Percentiles rank a stretch among this genome's conserved stretches.
Conservation (phyloP, 768 basidiomycete genomes). For the Tricholoma saponaceum region DNA sequence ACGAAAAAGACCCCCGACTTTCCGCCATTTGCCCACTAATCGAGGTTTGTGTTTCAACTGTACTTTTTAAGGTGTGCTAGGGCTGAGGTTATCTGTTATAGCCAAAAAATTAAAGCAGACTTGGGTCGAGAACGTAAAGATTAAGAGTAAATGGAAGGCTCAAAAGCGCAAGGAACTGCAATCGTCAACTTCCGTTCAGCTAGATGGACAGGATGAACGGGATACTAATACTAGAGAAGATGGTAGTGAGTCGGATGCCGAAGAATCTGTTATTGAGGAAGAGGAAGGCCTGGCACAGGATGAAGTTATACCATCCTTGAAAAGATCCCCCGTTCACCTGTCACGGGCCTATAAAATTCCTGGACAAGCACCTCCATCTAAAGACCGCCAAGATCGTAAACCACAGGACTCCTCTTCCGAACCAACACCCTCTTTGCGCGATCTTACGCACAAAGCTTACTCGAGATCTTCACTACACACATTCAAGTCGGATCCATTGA, state of each 20-base stretch:
- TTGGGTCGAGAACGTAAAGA: conserved; percentile 75
- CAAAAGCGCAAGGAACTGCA: conserved; percentile 52
- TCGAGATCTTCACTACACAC: conserved; percentile 53
- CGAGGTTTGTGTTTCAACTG: conserved; percentile 44
- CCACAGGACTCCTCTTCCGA: conserved; percentile 11
- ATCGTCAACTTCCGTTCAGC: conserved; percentile 16
- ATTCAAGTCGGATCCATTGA: conserved; percentile 43
- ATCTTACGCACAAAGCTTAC: conserved; percentile 62
- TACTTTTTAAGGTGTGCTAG: neutral
- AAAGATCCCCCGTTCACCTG: conserved; percentile 16
- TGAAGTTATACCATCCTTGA: conserved; percentile 7
- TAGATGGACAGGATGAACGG: neutral
- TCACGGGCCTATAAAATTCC: conserved; percentile 26
- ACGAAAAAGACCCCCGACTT: conserved; percentile 64
- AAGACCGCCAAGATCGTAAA: conserved; percentile 14
- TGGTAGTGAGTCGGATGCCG: conserved; percentile 15
- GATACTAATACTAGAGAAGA: conserved; percentile 7
- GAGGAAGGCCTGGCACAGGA: conserved; percentile 12
- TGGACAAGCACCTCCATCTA: conserved; percentile 12
- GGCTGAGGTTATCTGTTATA: conserved; percentile 23
- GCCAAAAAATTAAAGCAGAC: conserved; percentile 78
- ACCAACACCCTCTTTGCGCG: conserved; percentile 41
- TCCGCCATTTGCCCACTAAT: conserved; percentile 58
- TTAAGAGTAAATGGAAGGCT: conserved; percentile 74
- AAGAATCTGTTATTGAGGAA: conserved; percentile 11